Conservation (phyloP, 2,329 filamentous ascomycete genomes). For the Scedosporium aurantiacum region DNA sequence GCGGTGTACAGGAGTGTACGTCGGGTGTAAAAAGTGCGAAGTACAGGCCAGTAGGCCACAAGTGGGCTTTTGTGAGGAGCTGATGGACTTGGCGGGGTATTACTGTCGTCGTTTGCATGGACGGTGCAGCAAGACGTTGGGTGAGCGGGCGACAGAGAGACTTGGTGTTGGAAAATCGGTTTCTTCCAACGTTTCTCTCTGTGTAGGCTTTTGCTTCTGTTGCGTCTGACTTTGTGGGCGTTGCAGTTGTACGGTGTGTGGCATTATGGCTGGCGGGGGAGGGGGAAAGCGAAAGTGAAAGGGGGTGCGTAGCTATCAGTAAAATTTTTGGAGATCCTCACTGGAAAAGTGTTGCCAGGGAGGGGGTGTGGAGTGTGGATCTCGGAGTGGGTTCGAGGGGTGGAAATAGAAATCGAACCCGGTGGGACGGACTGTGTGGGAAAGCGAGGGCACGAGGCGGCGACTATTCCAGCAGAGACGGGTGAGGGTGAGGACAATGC, state of each 20-base stretch:
- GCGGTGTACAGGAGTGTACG: background rate
- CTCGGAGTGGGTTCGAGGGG: background rate
- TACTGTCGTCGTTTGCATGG: background rate
- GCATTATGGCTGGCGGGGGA: background rate
- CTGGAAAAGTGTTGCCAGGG: background rate
- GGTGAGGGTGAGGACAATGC: background rate
- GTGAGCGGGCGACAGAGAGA: background rate
- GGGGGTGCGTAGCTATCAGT: background rate
- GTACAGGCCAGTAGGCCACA: background rate
- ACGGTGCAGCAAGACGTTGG: background rate
- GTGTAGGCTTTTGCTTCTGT: background rate
- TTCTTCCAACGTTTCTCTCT: background rate
- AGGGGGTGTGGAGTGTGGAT: background rate
- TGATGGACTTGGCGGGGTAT: too few relatives aligned
- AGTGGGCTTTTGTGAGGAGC: too few relatives aligned
- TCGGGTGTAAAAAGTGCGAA: background rate
- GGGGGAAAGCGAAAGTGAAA: background rate
- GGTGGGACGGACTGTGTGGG: slow-evolving; percentile 2
- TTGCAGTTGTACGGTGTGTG: background rate
- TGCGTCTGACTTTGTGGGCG: background rate
- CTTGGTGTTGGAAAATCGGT: background rate
- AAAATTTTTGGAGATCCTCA: background rate
- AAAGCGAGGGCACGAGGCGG: background rate
- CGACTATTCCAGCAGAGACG: background rate
- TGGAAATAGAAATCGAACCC: background rate